Percentiles rank a stretch among this genome's conserved stretches.
Evolutionary conservation across 441 rosid genomes (phyloP).

Genomic region (Gossypium gossypioides): DNA sequence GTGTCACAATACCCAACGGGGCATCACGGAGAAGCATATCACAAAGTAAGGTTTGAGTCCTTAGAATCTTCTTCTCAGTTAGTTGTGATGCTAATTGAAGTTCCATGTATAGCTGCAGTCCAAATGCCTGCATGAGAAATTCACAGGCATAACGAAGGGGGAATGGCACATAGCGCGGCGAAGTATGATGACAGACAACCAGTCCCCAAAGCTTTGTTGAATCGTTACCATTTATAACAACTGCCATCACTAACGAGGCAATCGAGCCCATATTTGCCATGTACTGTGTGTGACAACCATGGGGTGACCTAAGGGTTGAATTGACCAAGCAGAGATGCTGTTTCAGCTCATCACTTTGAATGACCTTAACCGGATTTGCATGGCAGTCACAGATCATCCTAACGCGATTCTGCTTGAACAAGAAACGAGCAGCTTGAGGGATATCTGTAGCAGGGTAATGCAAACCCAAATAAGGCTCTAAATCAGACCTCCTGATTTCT

Average conservation of each 20-base stretch:
- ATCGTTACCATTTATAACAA: conserved; percentile 36
- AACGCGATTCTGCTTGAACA: conserved; percentile 69
- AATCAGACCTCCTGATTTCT: conserved; percentile 67
- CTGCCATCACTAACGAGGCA: conserved; percentile 60
- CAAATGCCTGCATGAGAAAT: conserved; percentile 71
- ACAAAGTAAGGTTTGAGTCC: conserved; percentile 57
- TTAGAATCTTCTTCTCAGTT: conserved; percentile 55
- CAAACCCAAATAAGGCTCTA: conserved; percentile 74
- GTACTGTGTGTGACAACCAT: conserved; percentile 60
- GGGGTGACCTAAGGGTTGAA: conserved; percentile 67
- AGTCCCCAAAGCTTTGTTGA: conserved; percentile 73
- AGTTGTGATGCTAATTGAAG: conserved; percentile 56
- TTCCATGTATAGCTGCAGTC: conserved; percentile 63
- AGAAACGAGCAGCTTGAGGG: conserved; percentile 72
- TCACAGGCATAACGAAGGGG: conserved; percentile 75
- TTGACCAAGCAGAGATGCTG: conserved; percentile 63
- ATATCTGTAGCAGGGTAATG: conserved; percentile 81
- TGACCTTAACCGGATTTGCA: conserved; percentile 43
- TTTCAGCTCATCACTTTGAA: conserved; percentile 53
- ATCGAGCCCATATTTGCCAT: conserved; percentile 74
- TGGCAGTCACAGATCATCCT: conserved; percentile 70
- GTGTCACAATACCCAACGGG: conserved; percentile 56
- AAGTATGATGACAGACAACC: conserved; percentile 68
- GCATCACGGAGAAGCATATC: conserved; percentile 77
- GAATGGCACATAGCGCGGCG: conserved; percentile 56